These are phyloP conservation scores for Flaveria bidentis DNA, from an alignment of 129 eudicot species.

Conservation along the genomic window DNA sequence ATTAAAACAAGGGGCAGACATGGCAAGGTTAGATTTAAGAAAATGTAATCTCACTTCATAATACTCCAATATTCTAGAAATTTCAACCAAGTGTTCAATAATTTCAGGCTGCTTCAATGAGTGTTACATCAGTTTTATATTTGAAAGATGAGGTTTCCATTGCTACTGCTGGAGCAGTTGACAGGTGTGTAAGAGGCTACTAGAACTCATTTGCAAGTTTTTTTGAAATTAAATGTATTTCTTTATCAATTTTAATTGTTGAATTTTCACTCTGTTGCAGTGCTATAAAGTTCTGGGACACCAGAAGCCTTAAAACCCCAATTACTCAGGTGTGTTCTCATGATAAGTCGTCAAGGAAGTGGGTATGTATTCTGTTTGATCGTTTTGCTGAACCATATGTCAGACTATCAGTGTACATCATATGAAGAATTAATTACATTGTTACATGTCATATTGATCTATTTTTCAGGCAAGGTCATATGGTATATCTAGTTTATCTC, in stretches of 20 bases:
- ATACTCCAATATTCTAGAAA: not conserved
- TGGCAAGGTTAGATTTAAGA: conserved; percentile 58
- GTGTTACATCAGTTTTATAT: conserved; percentile 82
- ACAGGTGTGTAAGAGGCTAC: conserved; percentile 54
- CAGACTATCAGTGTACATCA: not conserved
- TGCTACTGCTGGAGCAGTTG: conserved; percentile 96
- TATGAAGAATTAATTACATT: not conserved
- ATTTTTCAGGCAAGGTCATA: conserved; percentile 60
- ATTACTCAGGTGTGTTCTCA: conserved; percentile 56
- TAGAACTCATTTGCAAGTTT: not conserved
- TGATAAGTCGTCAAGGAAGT: conserved; percentile 33
- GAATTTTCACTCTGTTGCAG: conserved; percentile 39
- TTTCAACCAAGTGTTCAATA: conserved; percentile 4
- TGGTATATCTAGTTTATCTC: conserved; percentile 93
- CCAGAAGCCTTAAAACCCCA: conserved; percentile 58
- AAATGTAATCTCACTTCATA: not conserved
- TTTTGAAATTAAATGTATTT: not conserved
- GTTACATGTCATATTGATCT: not conserved
- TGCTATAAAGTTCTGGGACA: conserved; percentile 83
- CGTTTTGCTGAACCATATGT: not conserved
- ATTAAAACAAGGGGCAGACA: conserved; percentile 46
- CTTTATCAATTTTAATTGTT: not conserved
- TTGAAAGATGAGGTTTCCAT: conserved; percentile 79
- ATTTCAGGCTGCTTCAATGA: conserved; percentile 73
- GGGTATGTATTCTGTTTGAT: conserved; percentile 28